Conservation (phyloP, 441 rosid genomes). For the Metrosideros polymorpha region DNA sequence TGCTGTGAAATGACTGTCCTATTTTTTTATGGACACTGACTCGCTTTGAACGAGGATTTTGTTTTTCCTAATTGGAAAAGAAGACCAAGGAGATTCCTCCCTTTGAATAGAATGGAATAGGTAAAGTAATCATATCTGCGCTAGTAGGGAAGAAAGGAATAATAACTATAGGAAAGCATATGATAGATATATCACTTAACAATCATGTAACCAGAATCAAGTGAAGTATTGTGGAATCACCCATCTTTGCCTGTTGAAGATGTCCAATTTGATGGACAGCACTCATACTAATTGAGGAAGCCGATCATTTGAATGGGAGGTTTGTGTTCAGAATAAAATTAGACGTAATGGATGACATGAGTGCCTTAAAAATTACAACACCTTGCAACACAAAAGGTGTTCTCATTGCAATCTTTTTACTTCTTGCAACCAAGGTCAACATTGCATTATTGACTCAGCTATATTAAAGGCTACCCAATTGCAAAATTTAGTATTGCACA, state of each 20-base stretch:
- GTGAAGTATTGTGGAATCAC: neutral
- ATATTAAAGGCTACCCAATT: neutral
- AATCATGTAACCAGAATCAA: no score
- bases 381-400: neutral
- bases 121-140: no score
- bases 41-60: no score
- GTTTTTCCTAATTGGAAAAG: no score
- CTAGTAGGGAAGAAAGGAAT: no score
- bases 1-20: no score
- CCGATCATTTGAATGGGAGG: neutral
- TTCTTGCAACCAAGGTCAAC: neutral
- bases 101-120: no score
- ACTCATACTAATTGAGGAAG: neutral
- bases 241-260: neutral
- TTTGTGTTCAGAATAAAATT: neutral
- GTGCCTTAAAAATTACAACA: neutral
- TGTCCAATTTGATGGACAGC: neutral
- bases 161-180: no score
- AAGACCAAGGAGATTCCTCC: no score
- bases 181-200: no score
- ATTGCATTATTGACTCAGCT: neutral
- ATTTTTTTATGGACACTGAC: no score
- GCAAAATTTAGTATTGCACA: neutral
- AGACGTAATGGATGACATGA: neutral
- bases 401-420: neutral